Evolutionary conservation across 768 basidiomycete species (phyloP), one percentile per base, ranked within the genome.

Genomic region (Russula sp.): DNA sequence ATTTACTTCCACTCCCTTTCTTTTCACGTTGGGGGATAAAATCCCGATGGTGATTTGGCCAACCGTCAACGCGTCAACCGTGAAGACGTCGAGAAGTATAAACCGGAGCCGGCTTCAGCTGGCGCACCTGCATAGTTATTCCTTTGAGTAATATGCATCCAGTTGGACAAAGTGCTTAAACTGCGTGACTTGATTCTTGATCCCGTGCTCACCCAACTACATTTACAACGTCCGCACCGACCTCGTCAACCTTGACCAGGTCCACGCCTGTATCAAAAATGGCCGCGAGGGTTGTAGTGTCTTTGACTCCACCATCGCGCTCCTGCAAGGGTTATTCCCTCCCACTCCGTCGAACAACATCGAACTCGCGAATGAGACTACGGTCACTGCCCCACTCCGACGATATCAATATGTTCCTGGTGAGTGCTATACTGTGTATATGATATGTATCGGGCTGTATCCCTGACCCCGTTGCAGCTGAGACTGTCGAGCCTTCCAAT

Each of bases 111-210:
- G 36, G 71, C 82, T 36, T 66, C 79, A 18, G 69, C 84, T 50
- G 72, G 86, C 7, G 73, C 81, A 62, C 74, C 79, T 9, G 67
- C 83, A 32, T 84, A 69, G 97, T 98, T 74, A 88, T 86, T 38
- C 97, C 97, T 16, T 79, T 94, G 57, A 86, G 91, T 51, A 97
- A 88, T 76, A 99, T 99, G 90, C 90, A n/a, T n/a, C n/a, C n/a
- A n/a, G n/a, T n/a, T n/a, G n/a, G n/a, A n/a, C n/a, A n/a, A n/a
- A n/a, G n/a, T n/a, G n/a, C n/a, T n/a, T n/a, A n/a, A n/a, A n/a
- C n/a, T n/a, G n/a, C n/a, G n/a, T n/a, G n/a, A n/a, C n/a, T n/a
- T n/a, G n/a, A n/a, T n/a, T n/a, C n/a, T n/a, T n/a, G n/a, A n/a
- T n/a, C n/a, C n/a, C n/a, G n/a, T n/a, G n/a, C n/a, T 89, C 89